These are phyloP conservation scores for Lasiodiplodia sp. DNA, from an alignment of 2,329 filamentous ascomycete genomes.

Conservation along the genomic window DNA sequence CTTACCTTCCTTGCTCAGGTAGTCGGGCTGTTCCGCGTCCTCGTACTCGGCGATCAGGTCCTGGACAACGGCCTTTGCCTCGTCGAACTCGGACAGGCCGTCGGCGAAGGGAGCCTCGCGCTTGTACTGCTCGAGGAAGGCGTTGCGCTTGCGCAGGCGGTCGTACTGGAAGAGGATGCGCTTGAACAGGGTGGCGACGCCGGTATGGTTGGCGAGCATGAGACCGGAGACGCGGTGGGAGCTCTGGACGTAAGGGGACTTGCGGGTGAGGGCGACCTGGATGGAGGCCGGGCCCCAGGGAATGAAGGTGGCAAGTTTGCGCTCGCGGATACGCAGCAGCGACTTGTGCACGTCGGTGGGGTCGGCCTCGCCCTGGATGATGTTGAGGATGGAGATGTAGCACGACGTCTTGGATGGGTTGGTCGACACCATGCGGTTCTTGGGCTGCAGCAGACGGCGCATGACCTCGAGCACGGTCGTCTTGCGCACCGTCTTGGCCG, in stretches of 20 bases:
- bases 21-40: conserved; percentile 89
- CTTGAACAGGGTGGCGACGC: conserved; percentile 96
- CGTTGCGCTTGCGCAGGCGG: conserved; percentile 92
- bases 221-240: conserved; percentile 93
- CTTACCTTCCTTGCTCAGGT: conserved; percentile 74
- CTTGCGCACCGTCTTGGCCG: conserved; percentile 96
- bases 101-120: conserved; percentile 93
- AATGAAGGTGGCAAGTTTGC: conserved; percentile 93
- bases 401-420: conserved; percentile 96
- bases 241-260: conserved; percentile 94
- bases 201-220: conserved; percentile 98
- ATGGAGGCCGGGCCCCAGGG: conserved; percentile 98
- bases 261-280: conserved; percentile 94
- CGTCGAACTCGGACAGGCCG: conserved; percentile 92
- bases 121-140: conserved; percentile 95
- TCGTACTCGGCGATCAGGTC: conserved; percentile 96
- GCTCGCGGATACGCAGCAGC: conserved; percentile 91
- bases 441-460: conserved; percentile 91
- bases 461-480: conserved; percentile 98
- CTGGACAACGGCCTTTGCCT: conserved; percentile 87
- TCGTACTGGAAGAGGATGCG: conserved; percentile 93
- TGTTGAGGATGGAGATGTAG: conserved; percentile 98
- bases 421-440: conserved; percentile 99
- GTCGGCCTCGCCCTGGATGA: conserved; percentile 98
- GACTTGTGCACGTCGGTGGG: conserved; percentile 98